Percentiles rank a stretch among this genome's conserved stretches.
Evolutionary conservation across 345 rosid species (phyloP).

Genomic region (Ricinus communis): DNA sequence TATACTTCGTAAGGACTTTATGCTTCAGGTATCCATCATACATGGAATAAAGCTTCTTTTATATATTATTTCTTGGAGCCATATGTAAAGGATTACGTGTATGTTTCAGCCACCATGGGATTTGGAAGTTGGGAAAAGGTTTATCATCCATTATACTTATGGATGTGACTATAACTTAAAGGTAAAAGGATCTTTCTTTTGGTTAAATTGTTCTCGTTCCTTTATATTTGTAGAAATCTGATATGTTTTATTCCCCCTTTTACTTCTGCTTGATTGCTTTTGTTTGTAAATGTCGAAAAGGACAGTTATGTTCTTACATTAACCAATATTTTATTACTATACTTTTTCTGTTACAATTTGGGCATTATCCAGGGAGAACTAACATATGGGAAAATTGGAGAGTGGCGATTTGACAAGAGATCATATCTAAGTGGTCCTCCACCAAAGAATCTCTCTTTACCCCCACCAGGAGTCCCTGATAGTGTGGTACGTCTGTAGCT

Average conservation of each 20-base stretch:
- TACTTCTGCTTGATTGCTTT: background rate
- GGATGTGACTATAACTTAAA: slow-evolving; percentile 90
- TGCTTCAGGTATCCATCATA: slow-evolving; percentile 77
- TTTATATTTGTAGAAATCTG: background rate
- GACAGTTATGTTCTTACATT: background rate
- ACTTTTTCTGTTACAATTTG: background rate
- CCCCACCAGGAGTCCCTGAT: slow-evolving; percentile 93
- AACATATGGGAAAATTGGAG: slow-evolving; percentile 83
- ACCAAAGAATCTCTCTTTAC: slow-evolving; percentile 69
- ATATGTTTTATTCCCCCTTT: background rate
- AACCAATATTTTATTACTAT: background rate
- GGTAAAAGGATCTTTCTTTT: slow-evolving; percentile 43
- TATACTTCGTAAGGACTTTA: slow-evolving; percentile 79
- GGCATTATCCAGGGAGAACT: slow-evolving; percentile 60
- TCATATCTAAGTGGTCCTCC: slow-evolving; percentile 74
- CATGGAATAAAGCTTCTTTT: slow-evolving; percentile 11
- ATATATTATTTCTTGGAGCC: background rate
- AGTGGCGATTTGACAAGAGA: slow-evolving; percentile 98
- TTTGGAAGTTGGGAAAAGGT: slow-evolving; percentile 57
- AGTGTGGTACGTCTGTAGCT: slow-evolving; percentile 71
- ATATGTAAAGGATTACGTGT: slow-evolving; percentile 5
- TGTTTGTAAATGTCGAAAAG: background rate
- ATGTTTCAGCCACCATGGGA: slow-evolving; percentile 97
- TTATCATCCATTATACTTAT: slow-evolving; percentile 92
- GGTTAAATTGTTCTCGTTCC: background rate